phyloP scores from a whole-genome alignment of 352 stramenopile genomes.

The Globisporangium viniferum region DNA sequence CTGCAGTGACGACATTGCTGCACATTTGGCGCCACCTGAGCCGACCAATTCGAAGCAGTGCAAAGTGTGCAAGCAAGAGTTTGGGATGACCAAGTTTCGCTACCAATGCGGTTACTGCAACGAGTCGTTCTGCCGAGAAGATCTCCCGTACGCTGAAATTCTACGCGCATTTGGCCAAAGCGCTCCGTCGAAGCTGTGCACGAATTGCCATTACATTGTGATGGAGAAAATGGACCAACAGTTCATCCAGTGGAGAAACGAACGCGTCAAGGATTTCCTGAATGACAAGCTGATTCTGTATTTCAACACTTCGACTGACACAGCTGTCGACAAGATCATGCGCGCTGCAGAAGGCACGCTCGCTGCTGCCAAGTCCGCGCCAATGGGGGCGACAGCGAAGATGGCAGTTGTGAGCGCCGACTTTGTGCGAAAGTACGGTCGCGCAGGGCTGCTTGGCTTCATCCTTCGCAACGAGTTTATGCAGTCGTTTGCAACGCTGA shows the following conservation, averaged over 20 bases:
- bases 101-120: constrained; percentile 84
- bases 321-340: constrained; percentile 82
- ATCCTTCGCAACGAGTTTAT: constrained; percentile 88
- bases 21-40: constrained; percentile 60
- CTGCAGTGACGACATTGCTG: constrained; percentile 46
- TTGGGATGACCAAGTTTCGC: constrained; percentile 81
- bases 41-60: constrained; percentile 56
- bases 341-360: constrained; percentile 76
- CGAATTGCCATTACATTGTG: constrained; percentile 67
- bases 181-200: constrained; percentile 57
- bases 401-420: constrained; percentile 84
- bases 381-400: constrained; percentile 77
- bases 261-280: constrained; percentile 79
- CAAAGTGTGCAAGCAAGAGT: constrained; percentile 66
- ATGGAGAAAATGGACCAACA: constrained; percentile 76
- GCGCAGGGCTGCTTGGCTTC: constrained; percentile 73
- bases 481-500: constrained; percentile 85
- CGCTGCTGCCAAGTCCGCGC: constrained; percentile 68
- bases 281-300: constrained; percentile 63
- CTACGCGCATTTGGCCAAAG: constrained; percentile 70
- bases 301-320: constrained; percentile 77
- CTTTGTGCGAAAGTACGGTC: constrained; percentile 83
- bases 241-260: constrained; percentile 71
- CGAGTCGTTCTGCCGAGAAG: constrained; percentile 74
- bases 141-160: constrained; percentile 54